These are phyloP conservation scores for Ophiostoma quercus DNA, from an alignment of 2,329 filamentous ascomycete species.

Conservation along the genomic window DNA sequence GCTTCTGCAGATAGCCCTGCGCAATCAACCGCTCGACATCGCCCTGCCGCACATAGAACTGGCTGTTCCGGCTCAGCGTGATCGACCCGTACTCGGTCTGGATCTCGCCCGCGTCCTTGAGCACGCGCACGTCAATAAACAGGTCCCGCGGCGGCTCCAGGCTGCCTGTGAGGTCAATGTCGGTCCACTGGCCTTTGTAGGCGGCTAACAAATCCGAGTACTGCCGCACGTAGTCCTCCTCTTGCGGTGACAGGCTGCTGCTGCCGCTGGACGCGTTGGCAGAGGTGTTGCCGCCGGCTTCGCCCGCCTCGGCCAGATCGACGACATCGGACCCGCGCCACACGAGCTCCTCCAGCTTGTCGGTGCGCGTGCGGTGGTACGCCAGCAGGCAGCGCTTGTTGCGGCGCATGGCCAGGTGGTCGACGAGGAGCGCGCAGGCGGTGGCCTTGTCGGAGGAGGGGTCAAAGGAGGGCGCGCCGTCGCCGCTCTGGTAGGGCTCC, in stretches of 20 bases:
- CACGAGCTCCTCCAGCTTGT: constrained; percentile 88
- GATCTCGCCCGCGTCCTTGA: constrained; percentile 96
- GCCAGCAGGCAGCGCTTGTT: constrained; percentile 94
- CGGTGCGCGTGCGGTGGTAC: constrained; percentile 83
- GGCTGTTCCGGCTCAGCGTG: constrained; percentile 94
- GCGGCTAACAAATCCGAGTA: constrained; percentile 90
- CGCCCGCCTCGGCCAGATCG: constrained; percentile 56
- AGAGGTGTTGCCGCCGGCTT: constrained; percentile 34
- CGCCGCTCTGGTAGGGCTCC: constrained; percentile 65
- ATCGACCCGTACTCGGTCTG: constrained; percentile 99
- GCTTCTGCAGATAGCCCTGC: constrained; percentile 88
- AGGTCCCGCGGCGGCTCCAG: constrained; percentile 90
- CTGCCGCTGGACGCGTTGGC: constrained; percentile 36
- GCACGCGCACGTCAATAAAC: constrained; percentile 91
- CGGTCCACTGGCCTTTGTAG: constrained; percentile 97
- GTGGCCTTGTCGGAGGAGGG: constrained; percentile 75
- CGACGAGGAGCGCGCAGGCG: constrained; percentile 83
- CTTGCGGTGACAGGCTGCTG: constrained; percentile 85
- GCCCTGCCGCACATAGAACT: constrained; percentile 92
- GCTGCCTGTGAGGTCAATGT: constrained; percentile 90
- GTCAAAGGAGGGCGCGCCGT: constrained; percentile 59
- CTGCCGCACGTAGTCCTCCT: constrained; percentile 90
- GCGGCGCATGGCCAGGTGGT: constrained; percentile 89
- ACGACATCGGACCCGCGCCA: constrained; percentile 85
- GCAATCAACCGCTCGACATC: constrained; percentile 92